Conservation (phyloP, 2,329 filamentous ascomycete genomes). For the Tetracladium maxilliforme region DNA sequence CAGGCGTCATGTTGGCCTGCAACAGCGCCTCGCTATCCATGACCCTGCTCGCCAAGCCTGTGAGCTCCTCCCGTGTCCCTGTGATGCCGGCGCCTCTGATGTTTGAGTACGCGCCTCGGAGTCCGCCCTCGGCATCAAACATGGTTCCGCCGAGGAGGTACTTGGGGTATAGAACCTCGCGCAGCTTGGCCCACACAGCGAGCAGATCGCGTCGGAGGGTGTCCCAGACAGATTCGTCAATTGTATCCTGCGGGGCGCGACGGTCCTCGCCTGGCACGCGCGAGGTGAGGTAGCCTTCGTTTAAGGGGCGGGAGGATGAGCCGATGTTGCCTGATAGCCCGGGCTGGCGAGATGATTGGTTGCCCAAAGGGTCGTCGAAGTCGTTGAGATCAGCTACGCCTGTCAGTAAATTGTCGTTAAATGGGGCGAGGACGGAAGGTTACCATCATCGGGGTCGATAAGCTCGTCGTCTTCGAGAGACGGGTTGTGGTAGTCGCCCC, state of each 20-base stretch:
- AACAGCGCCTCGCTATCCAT: slow-evolving; percentile 49
- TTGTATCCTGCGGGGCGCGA: slow-evolving; percentile 76
- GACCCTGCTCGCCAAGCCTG: slow-evolving; percentile 43
- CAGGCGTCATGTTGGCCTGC: slow-evolving; percentile 69
- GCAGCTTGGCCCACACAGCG: slow-evolving; percentile 96
- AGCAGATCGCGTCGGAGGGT: slow-evolving; percentile 85
- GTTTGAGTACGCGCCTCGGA: slow-evolving; percentile 47
- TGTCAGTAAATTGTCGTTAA: slow-evolving; percentile 6
- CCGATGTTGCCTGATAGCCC: slow-evolving; percentile 72
- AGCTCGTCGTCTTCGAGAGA: slow-evolving; percentile 50
- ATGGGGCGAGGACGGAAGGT: slow-evolving; percentile 8
- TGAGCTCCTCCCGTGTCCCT: slow-evolving; percentile 46
- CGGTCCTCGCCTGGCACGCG: slow-evolving; percentile 88
- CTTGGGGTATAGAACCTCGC: slow-evolving; percentile 89
- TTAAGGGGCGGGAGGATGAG: slow-evolving; percentile 40
- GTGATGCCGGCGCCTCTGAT: slow-evolving; percentile 41
- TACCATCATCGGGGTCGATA: slow-evolving; percentile 70
- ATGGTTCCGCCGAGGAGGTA: slow-evolving; percentile 68
- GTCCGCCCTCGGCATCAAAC: slow-evolving; percentile 39
- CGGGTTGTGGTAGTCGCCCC: slow-evolving; percentile 47
- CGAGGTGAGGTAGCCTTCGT: slow-evolving; percentile 75
- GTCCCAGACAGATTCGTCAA: slow-evolving; percentile 95
- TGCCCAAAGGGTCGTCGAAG: slow-evolving; percentile 72
- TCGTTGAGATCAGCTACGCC: slow-evolving; percentile 68
- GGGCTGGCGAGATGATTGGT: slow-evolving; percentile 58